A percentile compares a stretch with the other conserved stretches of the same genome.
phyloP scores from a whole-genome alignment of 352 stramenopile genomes.

The Blastocystis sp. region DNA sequence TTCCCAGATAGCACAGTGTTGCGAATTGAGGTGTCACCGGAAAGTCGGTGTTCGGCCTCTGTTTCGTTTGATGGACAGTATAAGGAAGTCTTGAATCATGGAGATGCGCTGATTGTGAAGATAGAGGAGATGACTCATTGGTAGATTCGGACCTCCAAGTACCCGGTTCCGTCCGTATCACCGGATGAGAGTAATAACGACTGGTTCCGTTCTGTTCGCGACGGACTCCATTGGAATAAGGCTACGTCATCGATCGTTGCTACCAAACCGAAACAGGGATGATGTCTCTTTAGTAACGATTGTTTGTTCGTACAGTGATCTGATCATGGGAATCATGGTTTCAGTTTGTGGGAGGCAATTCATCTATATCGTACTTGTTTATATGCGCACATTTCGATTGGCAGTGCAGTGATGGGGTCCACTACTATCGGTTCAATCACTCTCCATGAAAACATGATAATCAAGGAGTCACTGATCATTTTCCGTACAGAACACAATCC shows the following conservation, averaged over 20 bases:
- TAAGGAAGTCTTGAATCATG: slow-evolving; percentile 71
- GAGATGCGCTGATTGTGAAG: slow-evolving; percentile 72
- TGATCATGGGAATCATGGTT: no score
- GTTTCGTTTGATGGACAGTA: slow-evolving; percentile 81
- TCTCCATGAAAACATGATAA: no score
- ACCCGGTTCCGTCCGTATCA: slow-evolving; percentile 74
- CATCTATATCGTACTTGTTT: no score
- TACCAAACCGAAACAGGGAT: not conserved
- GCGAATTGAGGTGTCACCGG: slow-evolving; percentile 75
- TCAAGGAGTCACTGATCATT: no score
- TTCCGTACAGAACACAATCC: no score
- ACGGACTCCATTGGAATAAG: slow-evolving; percentile 79
- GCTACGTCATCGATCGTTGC: slow-evolving; percentile 63
- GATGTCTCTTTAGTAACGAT: not conserved
- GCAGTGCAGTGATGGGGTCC: no score
- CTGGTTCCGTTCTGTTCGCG: slow-evolving; percentile 80
- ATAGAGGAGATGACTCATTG: slow-evolving; percentile 57
- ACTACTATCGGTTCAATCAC: no score
- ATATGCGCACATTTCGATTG: no score
- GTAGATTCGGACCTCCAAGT: slow-evolving; percentile 65
- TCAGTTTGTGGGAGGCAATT: no score
- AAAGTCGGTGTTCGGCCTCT: slow-evolving; percentile 63
- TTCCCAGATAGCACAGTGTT: slow-evolving; percentile 78
- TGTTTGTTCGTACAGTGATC: slow-evolving; percentile 23
- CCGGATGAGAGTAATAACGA: slow-evolving; percentile 76